Evolutionary conservation across 331 rosid species (phyloP).

Genomic region (Stylosanthes scabra): DNA sequence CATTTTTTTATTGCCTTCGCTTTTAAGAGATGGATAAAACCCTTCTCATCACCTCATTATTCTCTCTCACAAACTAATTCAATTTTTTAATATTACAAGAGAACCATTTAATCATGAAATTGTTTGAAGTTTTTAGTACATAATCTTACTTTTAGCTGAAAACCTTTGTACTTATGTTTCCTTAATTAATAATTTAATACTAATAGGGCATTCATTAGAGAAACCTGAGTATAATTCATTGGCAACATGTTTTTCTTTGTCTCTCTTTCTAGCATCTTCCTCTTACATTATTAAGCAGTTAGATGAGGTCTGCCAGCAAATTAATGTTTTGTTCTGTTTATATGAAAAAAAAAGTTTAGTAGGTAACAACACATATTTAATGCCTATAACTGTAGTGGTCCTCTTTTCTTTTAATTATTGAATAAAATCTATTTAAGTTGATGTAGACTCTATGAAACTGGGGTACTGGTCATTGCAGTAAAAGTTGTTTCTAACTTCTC

Average conservation of each 20-base stretch:
- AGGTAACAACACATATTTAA: constrained; percentile 18
- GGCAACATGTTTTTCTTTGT: not conserved
- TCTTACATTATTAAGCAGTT: constrained; percentile 1
- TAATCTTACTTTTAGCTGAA: too few relatives aligned
- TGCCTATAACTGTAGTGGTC: not conserved
- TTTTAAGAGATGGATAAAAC: not conserved
- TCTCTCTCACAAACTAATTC: not conserved
- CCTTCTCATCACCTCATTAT: constrained; percentile 1
- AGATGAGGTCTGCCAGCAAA: not conserved
- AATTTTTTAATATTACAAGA: not conserved
- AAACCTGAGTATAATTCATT: not conserved
- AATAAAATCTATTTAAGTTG: not conserved
- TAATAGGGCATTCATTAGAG: too few relatives aligned
- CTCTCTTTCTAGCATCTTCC: constrained; percentile 2
- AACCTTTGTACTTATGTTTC: too few relatives aligned
- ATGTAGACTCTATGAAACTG: not conserved
- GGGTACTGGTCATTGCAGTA: not conserved
- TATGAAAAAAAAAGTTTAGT: not conserved
- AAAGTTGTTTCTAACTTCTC: constrained; percentile 4
- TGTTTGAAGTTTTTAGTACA: too few relatives aligned
- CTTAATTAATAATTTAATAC: too few relatives aligned
- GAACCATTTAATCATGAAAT: too few relatives aligned
- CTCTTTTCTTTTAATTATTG: constrained; percentile 14
- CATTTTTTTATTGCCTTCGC: constrained; percentile 7
- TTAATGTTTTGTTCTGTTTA: not conserved